phyloP scores from a whole-genome alignment of 768 basidiomycete species.

The Agaricus subrufescens region DNA sequence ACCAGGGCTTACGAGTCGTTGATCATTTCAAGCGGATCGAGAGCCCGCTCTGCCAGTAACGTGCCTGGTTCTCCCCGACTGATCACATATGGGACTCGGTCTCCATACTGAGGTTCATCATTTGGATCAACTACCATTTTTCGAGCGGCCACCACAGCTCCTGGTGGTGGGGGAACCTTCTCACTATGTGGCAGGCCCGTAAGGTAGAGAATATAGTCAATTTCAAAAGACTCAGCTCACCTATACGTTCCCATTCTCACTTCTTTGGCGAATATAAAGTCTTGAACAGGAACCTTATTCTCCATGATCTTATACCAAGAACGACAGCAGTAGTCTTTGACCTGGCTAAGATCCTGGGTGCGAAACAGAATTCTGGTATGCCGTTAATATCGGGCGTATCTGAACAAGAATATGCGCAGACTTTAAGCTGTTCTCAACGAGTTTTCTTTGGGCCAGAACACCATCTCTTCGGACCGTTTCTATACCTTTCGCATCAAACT shows the following conservation, averaged over 20 bases:
- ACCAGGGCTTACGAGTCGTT: slow-evolving; percentile 16
- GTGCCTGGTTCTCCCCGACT: slow-evolving; percentile 54
- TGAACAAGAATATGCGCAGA: slow-evolving; percentile 25
- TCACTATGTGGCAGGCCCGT: slow-evolving; percentile 45
- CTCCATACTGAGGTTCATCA: slow-evolving; percentile 87
- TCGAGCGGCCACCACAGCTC: slow-evolving; percentile 79
- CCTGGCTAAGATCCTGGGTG: slow-evolving; percentile 80
- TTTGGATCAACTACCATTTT: slow-evolving; percentile 70
- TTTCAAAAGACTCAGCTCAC: slow-evolving; percentile 29
- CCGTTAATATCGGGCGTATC: neutral
- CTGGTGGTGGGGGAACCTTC: slow-evolving; percentile 84
- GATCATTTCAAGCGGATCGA: slow-evolving; percentile 26
- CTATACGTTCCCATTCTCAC: slow-evolving; percentile 92
- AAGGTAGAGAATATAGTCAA: neutral
- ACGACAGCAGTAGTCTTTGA: slow-evolving; percentile 82
- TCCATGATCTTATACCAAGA: slow-evolving; percentile 85
- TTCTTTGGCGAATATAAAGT: slow-evolving; percentile 94
- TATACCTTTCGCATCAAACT: slow-evolving; percentile 96
- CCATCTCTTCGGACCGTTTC: slow-evolving; percentile 95
- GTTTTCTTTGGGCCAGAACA: slow-evolving; percentile 85
- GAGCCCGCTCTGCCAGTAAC: slow-evolving; percentile 39
- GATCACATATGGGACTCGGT: slow-evolving; percentile 91
- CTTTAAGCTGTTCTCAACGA: slow-evolving; percentile 89
- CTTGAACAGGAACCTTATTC: slow-evolving; percentile 78
- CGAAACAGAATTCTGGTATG: slow-evolving; percentile 77